Conservation (phyloP, 176 grass and related monocot genomes). For the Zizania latifolia region DNA sequence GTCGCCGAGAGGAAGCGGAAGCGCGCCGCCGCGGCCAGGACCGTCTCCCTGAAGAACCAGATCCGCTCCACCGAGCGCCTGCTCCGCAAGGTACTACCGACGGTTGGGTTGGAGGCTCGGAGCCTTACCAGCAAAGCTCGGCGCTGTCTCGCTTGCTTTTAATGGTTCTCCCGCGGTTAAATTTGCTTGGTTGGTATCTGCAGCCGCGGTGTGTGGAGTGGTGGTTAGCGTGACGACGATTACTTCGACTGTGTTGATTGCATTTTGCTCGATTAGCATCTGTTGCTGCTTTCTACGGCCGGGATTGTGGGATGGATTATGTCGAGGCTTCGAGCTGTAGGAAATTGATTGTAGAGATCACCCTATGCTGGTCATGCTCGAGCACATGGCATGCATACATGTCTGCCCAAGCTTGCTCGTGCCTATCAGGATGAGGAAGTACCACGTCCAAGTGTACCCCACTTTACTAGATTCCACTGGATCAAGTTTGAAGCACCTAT, state of each 20-base stretch:
- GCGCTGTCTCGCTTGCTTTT: not conserved
- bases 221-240: not conserved
- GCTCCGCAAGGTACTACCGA: slow-evolving; percentile 99
- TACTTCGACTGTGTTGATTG: not conserved
- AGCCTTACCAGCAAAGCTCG: not conserved
- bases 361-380: not conserved
- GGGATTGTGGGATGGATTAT: not conserved
- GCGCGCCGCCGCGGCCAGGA: slow-evolving; percentile 43
- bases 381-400: not conserved
- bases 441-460: not conserved
- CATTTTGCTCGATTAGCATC: not conserved
- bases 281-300: not conserved
- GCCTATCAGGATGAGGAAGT: no score
- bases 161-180: not conserved
- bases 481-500: not conserved
- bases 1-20: slow-evolving; percentile 47
- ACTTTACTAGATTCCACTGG: not conserved
- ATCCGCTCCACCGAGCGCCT: slow-evolving; percentile 88
- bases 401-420: not conserved
- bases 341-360: not conserved
- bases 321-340: not conserved
- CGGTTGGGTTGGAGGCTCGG: not conserved
- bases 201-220: not conserved
- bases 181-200: not conserved
- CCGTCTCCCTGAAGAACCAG: slow-evolving; percentile 79